phyloP scores from a whole-genome alignment of 2,329 filamentous ascomycete species.

The Ceratocystis harringtonii region DNA sequence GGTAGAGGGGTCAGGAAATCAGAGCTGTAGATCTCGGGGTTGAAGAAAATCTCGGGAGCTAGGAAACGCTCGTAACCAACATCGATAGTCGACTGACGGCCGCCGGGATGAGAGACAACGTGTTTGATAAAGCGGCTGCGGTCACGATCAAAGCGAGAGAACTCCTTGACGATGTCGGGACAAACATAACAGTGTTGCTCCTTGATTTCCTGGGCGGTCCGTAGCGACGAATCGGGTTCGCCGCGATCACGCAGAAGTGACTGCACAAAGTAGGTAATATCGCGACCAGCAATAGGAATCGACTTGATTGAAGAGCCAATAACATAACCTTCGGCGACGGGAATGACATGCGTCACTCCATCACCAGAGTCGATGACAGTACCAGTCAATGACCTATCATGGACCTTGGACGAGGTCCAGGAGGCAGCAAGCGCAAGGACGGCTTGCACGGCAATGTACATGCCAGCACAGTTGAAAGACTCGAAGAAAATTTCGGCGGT shows the following conservation, averaged over 20 bases:
- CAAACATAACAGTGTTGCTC: constrained; percentile 98
- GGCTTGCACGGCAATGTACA: constrained; percentile 97
- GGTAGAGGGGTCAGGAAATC: constrained; percentile 95
- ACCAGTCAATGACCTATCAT: constrained; percentile 86
- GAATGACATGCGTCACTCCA: constrained; percentile 97
- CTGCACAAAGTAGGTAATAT: constrained; percentile 98
- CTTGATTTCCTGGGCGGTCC: constrained; percentile 96
- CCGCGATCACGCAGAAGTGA: constrained; percentile 88
- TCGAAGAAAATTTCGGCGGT: constrained; percentile 99
- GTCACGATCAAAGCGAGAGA: constrained; percentile 84
- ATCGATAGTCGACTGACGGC: constrained; percentile 71
- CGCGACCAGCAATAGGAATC: constrained; percentile 91
- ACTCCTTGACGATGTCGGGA: constrained; percentile 98
- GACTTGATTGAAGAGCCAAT: constrained; percentile 99
- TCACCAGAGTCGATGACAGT: constrained; percentile 98
- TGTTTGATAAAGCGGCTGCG: constrained; percentile 84
- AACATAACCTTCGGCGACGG: constrained; percentile 95
- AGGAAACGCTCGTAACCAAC: constrained; percentile 97
- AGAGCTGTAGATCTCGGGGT: constrained; percentile 97
- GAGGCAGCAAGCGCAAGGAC: constrained; percentile 92
- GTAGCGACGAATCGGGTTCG: constrained; percentile 89
- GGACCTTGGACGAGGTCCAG: constrained; percentile 97
- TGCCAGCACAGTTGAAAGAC: constrained; percentile 96
- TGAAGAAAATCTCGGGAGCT: constrained; percentile 98
- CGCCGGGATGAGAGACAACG: constrained; percentile 70